phyloP scores from a whole-genome alignment of 2,329 filamentous ascomycete genomes.

The Fusarium caatingaense region DNA sequence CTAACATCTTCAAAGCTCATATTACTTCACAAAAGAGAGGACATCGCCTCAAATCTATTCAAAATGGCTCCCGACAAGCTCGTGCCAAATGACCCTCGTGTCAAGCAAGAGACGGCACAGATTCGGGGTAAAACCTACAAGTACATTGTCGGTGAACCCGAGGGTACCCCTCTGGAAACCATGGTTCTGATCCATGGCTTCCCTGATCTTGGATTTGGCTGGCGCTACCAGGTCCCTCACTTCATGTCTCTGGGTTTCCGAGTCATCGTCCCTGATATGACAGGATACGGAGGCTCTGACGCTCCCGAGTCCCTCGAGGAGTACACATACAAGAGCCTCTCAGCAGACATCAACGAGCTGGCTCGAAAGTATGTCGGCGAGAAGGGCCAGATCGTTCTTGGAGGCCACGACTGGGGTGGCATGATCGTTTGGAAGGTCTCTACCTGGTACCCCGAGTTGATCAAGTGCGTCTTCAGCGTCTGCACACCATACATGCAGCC shows the following conservation, averaged over 20 bases:
- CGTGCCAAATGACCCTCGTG: conserved; percentile 71
- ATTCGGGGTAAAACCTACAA: conserved; percentile 79
- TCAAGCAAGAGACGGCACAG: conserved; percentile 70
- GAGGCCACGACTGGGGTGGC: conserved; percentile 95
- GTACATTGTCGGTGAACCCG: conserved; percentile 68
- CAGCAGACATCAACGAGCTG: conserved; percentile 80
- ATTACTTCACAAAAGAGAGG: neutral
- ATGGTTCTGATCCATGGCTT: conserved; percentile 77
- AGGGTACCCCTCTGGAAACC: conserved; percentile 58
- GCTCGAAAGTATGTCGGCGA: conserved; percentile 64
- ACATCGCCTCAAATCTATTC: neutral
- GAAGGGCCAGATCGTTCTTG: conserved; percentile 74
- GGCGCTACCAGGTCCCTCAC: conserved; percentile 88
- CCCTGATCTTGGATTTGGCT: conserved; percentile 85
- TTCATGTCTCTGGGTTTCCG: conserved; percentile 78
- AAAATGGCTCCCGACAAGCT: conserved; percentile 71
- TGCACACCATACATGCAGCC: conserved; percentile 80
- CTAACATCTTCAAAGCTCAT: conserved; percentile 18
- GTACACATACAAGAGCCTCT: conserved; percentile 78
- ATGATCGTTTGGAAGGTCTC: conserved; percentile 79
- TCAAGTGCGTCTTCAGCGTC: conserved; percentile 80
- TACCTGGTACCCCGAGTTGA: conserved; percentile 77
- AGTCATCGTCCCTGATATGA: conserved; percentile 86
- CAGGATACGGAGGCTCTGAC: conserved; percentile 85
- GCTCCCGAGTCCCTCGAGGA: conserved; percentile 70